Percentiles rank a stretch among this genome's conserved stretches.
phyloP scores from a whole-genome alignment of 2,329 filamentous ascomycete species.

The Epichloe elymi region DNA sequence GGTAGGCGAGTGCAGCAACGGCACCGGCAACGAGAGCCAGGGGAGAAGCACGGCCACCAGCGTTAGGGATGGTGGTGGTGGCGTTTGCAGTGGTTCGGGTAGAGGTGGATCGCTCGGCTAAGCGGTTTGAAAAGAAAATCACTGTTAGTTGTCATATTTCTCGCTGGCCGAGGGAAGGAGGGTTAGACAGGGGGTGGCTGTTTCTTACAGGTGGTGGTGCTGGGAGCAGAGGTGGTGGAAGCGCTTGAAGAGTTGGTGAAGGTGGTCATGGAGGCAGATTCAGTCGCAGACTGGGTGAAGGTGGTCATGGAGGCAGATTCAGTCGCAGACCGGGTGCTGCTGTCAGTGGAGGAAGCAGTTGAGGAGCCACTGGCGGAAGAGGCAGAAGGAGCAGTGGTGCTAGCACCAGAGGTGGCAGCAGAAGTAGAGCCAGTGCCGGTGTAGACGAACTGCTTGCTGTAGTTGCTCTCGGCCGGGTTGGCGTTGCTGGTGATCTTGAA shows the following conservation, averaged over 20 bases:
- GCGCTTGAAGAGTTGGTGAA: slow-evolving; percentile 1
- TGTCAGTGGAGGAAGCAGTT: slow-evolving; percentile 5
- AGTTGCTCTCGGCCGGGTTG: slow-evolving; percentile 16
- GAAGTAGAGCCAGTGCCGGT: slow-evolving; percentile 11
- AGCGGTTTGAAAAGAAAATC: background rate
- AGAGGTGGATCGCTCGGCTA: slow-evolving; percentile 3
- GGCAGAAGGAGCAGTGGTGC: slow-evolving; percentile 5
- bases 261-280: slow-evolving; percentile 1
- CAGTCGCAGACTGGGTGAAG: slow-evolving; percentile 4
- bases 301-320: slow-evolving; percentile 1
- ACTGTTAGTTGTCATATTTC: slow-evolving; percentile 1
- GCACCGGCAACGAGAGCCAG: slow-evolving; percentile 21
- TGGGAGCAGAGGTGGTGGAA: slow-evolving; percentile 3
- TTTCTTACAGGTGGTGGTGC: slow-evolving; percentile 7
- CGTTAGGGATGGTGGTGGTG: slow-evolving; percentile 16
- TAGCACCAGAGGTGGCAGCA: slow-evolving; percentile 4
- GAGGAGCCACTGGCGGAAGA: background rate
- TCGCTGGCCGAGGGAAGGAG: background rate
- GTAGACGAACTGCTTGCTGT: slow-evolving; percentile 19
- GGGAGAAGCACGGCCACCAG: slow-evolving; percentile 18
- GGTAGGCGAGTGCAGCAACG: slow-evolving; percentile 20
- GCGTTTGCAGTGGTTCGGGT: slow-evolving; percentile 1
- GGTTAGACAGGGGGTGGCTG: background rate
- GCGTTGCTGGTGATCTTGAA: slow-evolving; percentile 21
- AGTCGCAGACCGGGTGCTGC: slow-evolving; percentile 4